phyloP scores from a whole-genome alignment of 164 flowering plant genomes.

The Chimonanthus praecox region DNA sequence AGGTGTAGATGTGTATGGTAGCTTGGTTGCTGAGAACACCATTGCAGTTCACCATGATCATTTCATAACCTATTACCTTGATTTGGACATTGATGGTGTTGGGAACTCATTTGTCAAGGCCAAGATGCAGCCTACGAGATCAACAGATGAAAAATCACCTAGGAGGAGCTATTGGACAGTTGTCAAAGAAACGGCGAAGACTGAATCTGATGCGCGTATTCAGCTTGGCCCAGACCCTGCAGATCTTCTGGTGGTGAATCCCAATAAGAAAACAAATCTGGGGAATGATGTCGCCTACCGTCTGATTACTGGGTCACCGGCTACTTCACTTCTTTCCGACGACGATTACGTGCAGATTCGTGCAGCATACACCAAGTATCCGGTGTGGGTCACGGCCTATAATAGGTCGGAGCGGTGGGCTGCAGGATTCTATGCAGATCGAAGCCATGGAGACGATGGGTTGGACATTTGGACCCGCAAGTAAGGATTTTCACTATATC shows the following conservation, averaged over 20 bases:
- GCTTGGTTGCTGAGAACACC: conserved; percentile 43
- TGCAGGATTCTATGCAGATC: background rate
- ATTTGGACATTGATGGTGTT: conserved; percentile 63
- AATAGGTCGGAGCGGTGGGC: conserved; percentile 4
- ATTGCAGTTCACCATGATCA: conserved; percentile 66
- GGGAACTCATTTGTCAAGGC: conserved; percentile 53
- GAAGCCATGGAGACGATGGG: background rate
- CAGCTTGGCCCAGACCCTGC: conserved; percentile 36
- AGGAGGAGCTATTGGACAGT: conserved; percentile 70
- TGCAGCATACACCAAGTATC: conserved; percentile 52
- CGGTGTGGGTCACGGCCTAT: conserved; percentile 22
- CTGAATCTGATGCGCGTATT: conserved; percentile 44
- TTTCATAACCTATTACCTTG: conserved; percentile 57
- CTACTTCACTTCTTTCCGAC: conserved; percentile 35
- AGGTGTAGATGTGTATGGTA: conserved; percentile 38
- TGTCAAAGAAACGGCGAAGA: conserved; percentile 34
- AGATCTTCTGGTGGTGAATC: conserved; percentile 44
- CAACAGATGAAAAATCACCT: conserved; percentile 22
- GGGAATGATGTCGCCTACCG: conserved; percentile 64
- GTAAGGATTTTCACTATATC: background rate
- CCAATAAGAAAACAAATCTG: conserved; percentile 46
- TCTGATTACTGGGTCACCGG: conserved; percentile 38
- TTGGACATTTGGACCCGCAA: conserved; percentile 1
- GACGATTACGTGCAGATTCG: conserved; percentile 74
- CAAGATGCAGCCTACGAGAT: conserved; percentile 25